Conservation (phyloP, 345 rosid genomes). For the Boechera divaricarpa region DNA sequence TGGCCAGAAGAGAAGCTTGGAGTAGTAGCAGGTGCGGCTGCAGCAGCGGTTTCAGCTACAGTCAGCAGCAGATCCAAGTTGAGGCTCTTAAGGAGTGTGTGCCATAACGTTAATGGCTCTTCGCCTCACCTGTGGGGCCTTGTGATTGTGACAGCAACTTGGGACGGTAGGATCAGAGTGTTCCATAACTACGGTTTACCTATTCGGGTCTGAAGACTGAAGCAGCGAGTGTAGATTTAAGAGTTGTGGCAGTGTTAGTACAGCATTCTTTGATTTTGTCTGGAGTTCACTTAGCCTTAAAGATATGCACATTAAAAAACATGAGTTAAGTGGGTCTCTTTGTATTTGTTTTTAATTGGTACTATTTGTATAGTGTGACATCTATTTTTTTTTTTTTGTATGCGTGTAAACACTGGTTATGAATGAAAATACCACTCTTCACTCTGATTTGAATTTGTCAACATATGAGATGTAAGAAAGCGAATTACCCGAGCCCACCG, state of each 20-base stretch:
- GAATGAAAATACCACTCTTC: not conserved
- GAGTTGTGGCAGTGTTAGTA: constrained; percentile 23
- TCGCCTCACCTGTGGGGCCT: constrained; percentile 55
- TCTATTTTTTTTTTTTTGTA: not conserved
- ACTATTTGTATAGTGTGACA: constrained; percentile 19
- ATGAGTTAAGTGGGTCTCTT: constrained; percentile 34
- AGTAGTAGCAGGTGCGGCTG: constrained; percentile 42
- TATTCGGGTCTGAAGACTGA: constrained; percentile 49
- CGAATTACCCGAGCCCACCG: too few species aligned
- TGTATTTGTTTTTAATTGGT: not conserved
- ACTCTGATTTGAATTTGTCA: too few species aligned
- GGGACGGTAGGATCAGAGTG: constrained; percentile 79
- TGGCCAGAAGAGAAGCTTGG: constrained; percentile 90
- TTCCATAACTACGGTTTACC: constrained; percentile 86
- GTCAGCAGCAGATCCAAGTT: constrained; percentile 56
- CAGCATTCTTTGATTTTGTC: constrained; percentile 39
- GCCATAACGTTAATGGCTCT: constrained; percentile 56
- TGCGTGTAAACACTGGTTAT: not conserved
- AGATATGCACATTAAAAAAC: not conserved
- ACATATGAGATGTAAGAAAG: too few species aligned
- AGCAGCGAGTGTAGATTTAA: not conserved
- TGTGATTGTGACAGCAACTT: constrained; percentile 74
- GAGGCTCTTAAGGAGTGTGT: constrained; percentile 66
- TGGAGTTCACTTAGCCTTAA: constrained; percentile 13
- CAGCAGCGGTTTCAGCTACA: constrained; percentile 50